A percentile compares a stretch with the other conserved stretches of the same genome.
Evolutionary conservation across 2,329 filamentous ascomycete species (phyloP).

Genomic region (Colletotrichum karsti): DNA sequence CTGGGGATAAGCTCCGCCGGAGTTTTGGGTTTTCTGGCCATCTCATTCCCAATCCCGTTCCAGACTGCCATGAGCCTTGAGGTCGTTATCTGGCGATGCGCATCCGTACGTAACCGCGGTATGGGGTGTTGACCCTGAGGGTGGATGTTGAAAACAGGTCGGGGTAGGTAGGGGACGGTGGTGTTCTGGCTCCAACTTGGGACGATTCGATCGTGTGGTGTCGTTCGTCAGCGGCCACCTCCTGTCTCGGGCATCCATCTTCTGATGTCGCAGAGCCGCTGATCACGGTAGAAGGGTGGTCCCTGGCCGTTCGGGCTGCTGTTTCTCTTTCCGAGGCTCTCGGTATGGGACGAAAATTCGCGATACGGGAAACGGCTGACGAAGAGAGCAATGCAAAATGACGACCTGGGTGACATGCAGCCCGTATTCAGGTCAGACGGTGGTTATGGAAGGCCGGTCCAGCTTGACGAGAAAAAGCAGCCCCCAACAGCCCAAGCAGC

Average conservation of each 20-base stretch:
- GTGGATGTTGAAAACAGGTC: no score
- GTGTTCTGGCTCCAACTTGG: constrained; percentile 2
- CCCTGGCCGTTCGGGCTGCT: background rate
- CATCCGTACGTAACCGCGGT: no score
- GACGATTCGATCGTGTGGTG: background rate
- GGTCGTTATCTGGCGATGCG: background rate
- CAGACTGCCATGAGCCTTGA: background rate
- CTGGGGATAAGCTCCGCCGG: background rate
- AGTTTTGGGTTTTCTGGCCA: background rate
- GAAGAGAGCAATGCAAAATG: background rate
- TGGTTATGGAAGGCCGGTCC: background rate
- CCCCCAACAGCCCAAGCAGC: constrained; percentile 9
- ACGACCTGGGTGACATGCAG: background rate
- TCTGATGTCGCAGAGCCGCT: constrained; percentile 8
- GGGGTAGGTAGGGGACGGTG: background rate
- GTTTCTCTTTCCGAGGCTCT: background rate
- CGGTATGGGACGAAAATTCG: background rate
- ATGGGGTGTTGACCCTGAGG: background rate
- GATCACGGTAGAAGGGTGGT: constrained; percentile 1
- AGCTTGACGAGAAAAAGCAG: background rate
- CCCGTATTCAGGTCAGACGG: background rate
- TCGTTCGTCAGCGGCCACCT: constrained; percentile 5
- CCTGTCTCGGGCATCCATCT: constrained; percentile 5
- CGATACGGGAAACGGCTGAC: background rate
- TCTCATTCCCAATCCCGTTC: background rate